These are phyloP conservation scores for Sesbania bispinosa DNA, from an alignment of 306 rosid species.

Conservation along the genomic window DNA sequence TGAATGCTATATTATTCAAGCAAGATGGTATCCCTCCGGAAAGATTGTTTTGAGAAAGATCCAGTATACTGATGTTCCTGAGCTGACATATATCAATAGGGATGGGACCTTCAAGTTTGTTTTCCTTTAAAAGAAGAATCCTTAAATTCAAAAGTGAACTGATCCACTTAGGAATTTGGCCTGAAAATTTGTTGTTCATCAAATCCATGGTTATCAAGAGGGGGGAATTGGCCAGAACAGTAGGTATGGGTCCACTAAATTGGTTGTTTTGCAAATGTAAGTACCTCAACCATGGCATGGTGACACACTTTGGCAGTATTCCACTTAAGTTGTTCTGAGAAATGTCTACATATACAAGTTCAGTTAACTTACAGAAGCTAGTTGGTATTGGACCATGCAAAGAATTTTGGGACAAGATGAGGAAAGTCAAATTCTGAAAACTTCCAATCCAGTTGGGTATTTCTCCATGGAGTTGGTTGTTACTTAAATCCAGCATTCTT, in stretches of 20 bases:
- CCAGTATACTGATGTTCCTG: not conserved
- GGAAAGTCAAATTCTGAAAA: not conserved
- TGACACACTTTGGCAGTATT: not conserved
- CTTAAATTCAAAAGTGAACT: not conserved
- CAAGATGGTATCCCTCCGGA: not conserved
- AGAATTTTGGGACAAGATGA: not conserved
- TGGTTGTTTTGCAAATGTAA: not conserved
- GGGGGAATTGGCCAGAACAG: not conserved
- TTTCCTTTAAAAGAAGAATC: constrained; percentile 4
- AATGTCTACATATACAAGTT: not conserved
- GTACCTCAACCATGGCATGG: not conserved
- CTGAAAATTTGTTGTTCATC: constrained; percentile 6
- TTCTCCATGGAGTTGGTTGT: not conserved
- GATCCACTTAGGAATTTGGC: constrained; percentile 1
- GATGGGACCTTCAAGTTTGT: constrained; percentile 13
- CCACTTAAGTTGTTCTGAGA: not conserved
- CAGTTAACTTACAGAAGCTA: not conserved
- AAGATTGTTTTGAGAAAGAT: constrained; percentile 5
- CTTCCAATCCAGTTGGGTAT: constrained; percentile 10
- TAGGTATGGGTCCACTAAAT: not conserved
- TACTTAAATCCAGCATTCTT: constrained; percentile 8
- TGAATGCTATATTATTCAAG: not conserved
- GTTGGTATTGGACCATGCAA: not conserved
- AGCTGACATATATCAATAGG: not conserved
- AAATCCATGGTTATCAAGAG: not conserved